These are phyloP conservation scores for Nicotiana tomentosiformis DNA, from an alignment of 257 asterid species.

Conservation along the genomic window DNA sequence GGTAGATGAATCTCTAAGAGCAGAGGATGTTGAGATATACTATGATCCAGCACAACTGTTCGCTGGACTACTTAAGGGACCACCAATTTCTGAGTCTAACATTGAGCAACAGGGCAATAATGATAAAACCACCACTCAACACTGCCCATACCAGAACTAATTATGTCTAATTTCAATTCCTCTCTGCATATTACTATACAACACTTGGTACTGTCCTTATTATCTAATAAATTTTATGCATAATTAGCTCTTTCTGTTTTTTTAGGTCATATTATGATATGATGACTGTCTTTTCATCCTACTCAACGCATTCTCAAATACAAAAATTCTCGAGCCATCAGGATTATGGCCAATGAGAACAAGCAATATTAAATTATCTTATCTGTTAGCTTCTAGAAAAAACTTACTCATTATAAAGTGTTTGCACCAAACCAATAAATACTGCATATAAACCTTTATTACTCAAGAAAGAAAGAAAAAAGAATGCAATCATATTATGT, in stretches of 20 bases:
- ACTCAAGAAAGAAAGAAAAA: background rate
- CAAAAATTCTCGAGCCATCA: background rate
- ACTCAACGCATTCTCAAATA: background rate
- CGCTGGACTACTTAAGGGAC: constrained; percentile 45
- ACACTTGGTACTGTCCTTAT: background rate
- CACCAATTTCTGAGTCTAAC: constrained; percentile 9
- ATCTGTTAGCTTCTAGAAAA: background rate
- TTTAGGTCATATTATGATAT: background rate
- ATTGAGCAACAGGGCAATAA: background rate
- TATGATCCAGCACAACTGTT: constrained; percentile 80
- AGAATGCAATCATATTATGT: background rate
- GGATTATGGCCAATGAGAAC: background rate
- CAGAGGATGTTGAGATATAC: constrained; percentile 77
- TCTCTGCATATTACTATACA: background rate
- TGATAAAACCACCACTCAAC: constrained; percentile 3
- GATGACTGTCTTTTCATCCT: background rate
- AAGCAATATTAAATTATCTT: background rate
- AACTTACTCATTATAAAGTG: background rate
- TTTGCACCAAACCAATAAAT: too few species aligned
- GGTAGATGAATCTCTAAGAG: constrained; percentile 78
- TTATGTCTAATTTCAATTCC: background rate
- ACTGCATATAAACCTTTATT: background rate
- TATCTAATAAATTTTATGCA: background rate
- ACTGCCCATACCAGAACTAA: constrained; percentile 46
- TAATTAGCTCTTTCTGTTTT: background rate